Percentiles rank a stretch among this genome's conserved stretches.
Evolutionary conservation across 176 grass and related monocot genomes (phyloP).

Genomic region (Saccharum spontaneum): DNA sequence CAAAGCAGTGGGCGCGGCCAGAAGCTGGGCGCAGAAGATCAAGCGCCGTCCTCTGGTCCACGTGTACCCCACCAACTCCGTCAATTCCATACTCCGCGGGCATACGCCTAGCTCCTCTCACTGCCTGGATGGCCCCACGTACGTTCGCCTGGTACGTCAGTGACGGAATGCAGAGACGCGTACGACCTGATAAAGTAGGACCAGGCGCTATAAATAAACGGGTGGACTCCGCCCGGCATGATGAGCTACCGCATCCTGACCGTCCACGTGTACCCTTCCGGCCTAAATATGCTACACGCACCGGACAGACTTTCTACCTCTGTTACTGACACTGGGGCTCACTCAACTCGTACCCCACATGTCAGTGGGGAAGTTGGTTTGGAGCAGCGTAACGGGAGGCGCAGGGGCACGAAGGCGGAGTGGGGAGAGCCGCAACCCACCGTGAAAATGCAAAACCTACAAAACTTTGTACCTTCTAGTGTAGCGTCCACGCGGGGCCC

Average conservation of each 20-base stretch:
- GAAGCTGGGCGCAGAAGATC: slow-evolving; percentile 24
- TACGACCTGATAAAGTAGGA: slow-evolving; percentile 34
- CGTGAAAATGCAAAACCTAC: background rate
- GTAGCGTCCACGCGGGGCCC: background rate
- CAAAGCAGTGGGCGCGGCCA: background rate
- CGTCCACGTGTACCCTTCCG: slow-evolving; percentile 43
- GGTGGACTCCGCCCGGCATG: slow-evolving; percentile 32
- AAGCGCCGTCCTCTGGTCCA: slow-evolving; percentile 36
- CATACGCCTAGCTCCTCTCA: accelerated
- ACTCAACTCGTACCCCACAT: accelerated
- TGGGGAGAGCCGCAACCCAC: slow-evolving; percentile 33
- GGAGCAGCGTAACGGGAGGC: background rate
- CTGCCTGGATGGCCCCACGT: accelerated
- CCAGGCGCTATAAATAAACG: background rate
- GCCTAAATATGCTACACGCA: background rate
- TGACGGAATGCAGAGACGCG: background rate
- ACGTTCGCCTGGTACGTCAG: background rate
- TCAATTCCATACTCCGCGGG: background rate
- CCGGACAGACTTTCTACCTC: accelerated
- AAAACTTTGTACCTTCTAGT: accelerated
- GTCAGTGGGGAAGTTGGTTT: background rate
- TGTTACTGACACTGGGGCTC: accelerated
- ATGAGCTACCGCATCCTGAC: slow-evolving; percentile 48
- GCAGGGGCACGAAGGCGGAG: background rate
- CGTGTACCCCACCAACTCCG: slow-evolving; percentile 41